These are phyloP conservation scores for Bromus sterilis DNA, from an alignment of 176 grass and related monocot genomes.

Conservation along the genomic window DNA sequence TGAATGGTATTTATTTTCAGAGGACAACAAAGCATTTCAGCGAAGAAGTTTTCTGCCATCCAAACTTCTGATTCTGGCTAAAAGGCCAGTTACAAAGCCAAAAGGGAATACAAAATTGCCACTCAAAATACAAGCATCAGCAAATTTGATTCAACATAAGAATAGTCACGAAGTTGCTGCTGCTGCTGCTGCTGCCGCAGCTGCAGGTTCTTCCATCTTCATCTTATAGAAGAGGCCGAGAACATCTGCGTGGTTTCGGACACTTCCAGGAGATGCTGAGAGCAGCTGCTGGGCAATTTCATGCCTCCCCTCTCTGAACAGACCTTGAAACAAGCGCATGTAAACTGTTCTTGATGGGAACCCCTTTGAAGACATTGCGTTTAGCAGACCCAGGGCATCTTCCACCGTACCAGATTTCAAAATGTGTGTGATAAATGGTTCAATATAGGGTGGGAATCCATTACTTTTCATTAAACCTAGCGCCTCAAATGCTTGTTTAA, in stretches of 20 bases:
- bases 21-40: background rate
- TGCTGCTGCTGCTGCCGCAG: background rate
- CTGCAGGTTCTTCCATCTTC: conserved; percentile 34
- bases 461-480: conserved; percentile 64
- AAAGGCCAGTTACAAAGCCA: conserved; percentile 24
- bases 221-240: conserved; percentile 51
- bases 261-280: conserved; percentile 51
- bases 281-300: conserved; percentile 59
- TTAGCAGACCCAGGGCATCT: conserved; percentile 47
- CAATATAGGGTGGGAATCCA: conserved; percentile 46
- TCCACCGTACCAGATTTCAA: conserved; percentile 63
- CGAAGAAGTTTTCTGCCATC: conserved; percentile 26
- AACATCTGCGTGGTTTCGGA: conserved; percentile 64
- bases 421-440: conserved; percentile 52
- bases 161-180: conserved; percentile 11
- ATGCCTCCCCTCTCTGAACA: conserved; percentile 60
- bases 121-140: conserved; percentile 10
- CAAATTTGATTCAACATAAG: background rate
- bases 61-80: conserved; percentile 3
- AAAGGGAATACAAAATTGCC: conserved; percentile 15
- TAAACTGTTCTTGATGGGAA: conserved; percentile 55
- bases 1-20: conserved; percentile 14
- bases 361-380: conserved; percentile 46
- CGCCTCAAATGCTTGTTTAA: conserved; percentile 52
- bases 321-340: conserved; percentile 42